Conservation (phyloP, 176 grass and related monocot species). For the Ampelocalamus luodianensis region DNA sequence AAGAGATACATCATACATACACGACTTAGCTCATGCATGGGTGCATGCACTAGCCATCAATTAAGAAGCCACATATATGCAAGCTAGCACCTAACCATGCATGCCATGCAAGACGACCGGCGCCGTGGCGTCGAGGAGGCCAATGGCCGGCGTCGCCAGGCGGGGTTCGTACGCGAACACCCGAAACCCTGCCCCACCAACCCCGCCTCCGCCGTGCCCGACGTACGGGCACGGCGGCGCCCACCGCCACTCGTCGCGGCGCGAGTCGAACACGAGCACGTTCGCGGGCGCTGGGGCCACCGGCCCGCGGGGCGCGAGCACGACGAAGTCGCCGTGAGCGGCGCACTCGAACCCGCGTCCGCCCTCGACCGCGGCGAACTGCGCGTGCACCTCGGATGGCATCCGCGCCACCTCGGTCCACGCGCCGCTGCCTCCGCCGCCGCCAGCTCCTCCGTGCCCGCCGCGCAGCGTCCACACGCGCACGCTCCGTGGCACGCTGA, state of each 20-base stretch:
- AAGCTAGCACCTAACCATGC: conserved; percentile 34
- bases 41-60: neutral
- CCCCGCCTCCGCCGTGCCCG: neutral
- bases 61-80: neutral
- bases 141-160: conserved; percentile 88
- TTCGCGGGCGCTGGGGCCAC: conserved; percentile 2
- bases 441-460: neutral
- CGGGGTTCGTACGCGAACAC: conserved; percentile 79
- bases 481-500: conserved; percentile 89
- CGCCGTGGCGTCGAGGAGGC: conserved; percentile 69
- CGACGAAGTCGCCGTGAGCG: conserved; percentile 69
- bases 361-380: conserved; percentile 57
- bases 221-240: conserved; percentile 70
- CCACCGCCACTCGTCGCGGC: conserved; percentile 78
- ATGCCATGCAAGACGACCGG: conserved; percentile 59
- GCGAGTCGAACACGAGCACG: conserved; percentile 80
- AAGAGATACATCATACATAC: neutral
- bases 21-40: neutral
- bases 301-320: conserved; percentile 48
- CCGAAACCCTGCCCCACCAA: conserved; percentile 46
- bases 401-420: conserved; percentile 86
- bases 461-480: conserved; percentile 75
- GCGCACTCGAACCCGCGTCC: conserved; percentile 79
- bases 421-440: conserved; percentile 32
- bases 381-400: conserved; percentile 70